phyloP scores from a whole-genome alignment of 257 asterid species.

The Capsicum baccatum region DNA sequence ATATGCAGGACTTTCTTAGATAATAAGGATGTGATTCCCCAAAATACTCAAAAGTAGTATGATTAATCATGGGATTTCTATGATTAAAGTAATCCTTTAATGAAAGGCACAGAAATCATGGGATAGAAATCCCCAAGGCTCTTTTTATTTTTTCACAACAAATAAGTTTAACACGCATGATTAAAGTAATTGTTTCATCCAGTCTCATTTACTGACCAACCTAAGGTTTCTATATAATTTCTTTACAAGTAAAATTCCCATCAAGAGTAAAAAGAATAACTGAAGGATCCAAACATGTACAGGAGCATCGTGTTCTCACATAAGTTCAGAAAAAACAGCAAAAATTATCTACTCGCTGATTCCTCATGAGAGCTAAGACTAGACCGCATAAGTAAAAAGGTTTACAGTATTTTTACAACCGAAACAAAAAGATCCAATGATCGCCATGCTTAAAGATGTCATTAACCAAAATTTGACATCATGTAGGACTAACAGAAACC shows the following conservation, averaged over 20 bases:
- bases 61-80: too few relatives aligned
- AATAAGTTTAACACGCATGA: neutral
- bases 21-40: constrained; percentile 3
- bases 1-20: neutral
- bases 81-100: too few relatives aligned
- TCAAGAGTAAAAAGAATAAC: neutral
- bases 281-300: neutral
- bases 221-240: neutral
- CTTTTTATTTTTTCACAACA: neutral
- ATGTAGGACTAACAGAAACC: neutral
- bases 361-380: neutral
- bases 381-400: neutral
- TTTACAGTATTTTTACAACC: neutral
- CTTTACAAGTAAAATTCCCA: neutral
- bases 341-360: neutral
- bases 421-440: neutral
- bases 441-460: neutral
- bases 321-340: neutral
- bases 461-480: neutral
- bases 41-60: neutral
- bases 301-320: neutral
- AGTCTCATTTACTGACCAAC: neutral
- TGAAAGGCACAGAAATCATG: too few relatives aligned
- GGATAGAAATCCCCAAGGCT: too few relatives aligned
- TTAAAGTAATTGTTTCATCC: neutral